phyloP scores from a whole-genome alignment of 805 yeast genomes.

The Candida boleticola region DNA sequence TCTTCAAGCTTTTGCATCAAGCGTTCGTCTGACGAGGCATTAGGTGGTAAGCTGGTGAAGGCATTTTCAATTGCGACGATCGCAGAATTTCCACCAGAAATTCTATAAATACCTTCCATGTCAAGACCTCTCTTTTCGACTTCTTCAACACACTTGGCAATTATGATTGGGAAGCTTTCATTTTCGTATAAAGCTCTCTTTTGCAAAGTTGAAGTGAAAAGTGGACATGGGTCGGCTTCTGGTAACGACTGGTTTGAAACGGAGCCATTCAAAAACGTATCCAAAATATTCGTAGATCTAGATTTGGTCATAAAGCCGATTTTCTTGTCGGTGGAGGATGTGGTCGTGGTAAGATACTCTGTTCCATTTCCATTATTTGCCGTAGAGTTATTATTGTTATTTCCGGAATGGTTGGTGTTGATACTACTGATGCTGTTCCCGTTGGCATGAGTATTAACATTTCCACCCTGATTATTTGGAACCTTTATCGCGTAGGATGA shows the following conservation, averaged over 20 bases:
- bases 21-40: slow-evolving; percentile 31
- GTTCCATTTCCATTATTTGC: slow-evolving; percentile 6
- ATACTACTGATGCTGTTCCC: slow-evolving; percentile 5
- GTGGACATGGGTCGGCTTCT: slow-evolving; percentile 20
- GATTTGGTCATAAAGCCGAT: slow-evolving; percentile 37
- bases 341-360: neutral
- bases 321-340: slow-evolving; percentile 11
- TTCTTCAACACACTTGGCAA: slow-evolving; percentile 68
- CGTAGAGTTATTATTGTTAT: neutral
- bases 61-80: slow-evolving; percentile 48
- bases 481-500: slow-evolving; percentile 2
- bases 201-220: slow-evolving; percentile 57
- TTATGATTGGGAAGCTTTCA: slow-evolving; percentile 63
- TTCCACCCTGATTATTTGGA: neutral
- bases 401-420: slow-evolving; percentile 2
- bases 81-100: slow-evolving; percentile 79
- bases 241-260: neutral
- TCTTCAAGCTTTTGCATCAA: slow-evolving; percentile 31
- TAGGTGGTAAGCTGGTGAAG: slow-evolving; percentile 27
- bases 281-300: slow-evolving; percentile 47
- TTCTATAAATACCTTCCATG: slow-evolving; percentile 85
- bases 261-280: slow-evolving; percentile 24
- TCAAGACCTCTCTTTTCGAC: slow-evolving; percentile 77
- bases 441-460: neutral
- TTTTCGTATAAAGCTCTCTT: slow-evolving; percentile 63